Base-by-base conservation (phyloP, 352 stramenopile genomes). In the Globisporangium spiculum region DNA sequence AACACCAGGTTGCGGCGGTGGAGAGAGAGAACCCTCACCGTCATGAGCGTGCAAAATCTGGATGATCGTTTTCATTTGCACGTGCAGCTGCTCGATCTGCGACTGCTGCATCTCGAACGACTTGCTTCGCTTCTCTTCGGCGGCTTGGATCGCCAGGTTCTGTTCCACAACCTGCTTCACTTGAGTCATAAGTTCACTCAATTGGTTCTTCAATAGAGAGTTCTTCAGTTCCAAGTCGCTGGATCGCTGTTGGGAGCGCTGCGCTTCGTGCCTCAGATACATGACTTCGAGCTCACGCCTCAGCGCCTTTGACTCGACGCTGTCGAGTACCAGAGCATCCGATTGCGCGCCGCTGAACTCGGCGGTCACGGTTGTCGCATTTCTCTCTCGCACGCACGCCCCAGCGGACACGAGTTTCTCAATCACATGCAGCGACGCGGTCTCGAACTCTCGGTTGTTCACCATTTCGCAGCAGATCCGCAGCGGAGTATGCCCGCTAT, bases 41-140 rank as follows among this genome's bases (percentile, higher is more conserved):
- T 10, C 67, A 3, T 61, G 63, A 3, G 66, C 52, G 20, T 83
- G 77, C 12, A 88, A 50, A 3, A 84, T 54, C 36, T 81, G 76
- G 20, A 88, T 60, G 12, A 90, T 72, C 53, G 75, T 83, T 38
- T 82, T 74, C 72, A 92, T 80, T 58, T 92, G 82, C 2, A 78
- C 46, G 60, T 87, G 82, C 5, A 92, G 68, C 44, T 92, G 80
- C 6, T 90, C 70, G n/a, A 91, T 75, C 54, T 88, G 75, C 20
- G 22, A 41, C 34, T 79, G 56, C 68, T 78, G 61, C 9, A 7
- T 10, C 18, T 57, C 24, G 3, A 61, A 36, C 20, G 53, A 50
- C 14, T 14, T 61, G 18, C 20, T 57, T 32, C 26, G 53, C 38
- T 24, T 34, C 10, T 54, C 59, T 4, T 59, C 34, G 0, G 38